These are phyloP conservation scores for Mortierella hygrophila DNA, from an alignment of 192 early-diverging fungal species.

Conservation along the genomic window DNA sequence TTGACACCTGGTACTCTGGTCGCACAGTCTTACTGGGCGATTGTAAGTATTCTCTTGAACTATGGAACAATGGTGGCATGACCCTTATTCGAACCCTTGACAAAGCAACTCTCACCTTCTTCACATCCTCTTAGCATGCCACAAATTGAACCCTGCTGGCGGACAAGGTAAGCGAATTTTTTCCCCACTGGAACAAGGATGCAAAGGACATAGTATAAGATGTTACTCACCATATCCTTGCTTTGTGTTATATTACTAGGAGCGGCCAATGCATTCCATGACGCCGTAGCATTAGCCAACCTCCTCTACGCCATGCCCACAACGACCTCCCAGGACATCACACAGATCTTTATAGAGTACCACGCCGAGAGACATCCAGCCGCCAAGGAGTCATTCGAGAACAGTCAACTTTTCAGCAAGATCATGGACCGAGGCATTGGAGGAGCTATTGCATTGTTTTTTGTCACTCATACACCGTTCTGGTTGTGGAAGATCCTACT, in stretches of 20 bases:
- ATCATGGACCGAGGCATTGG: background rate
- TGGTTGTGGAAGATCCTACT: background rate
- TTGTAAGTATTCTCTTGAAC: background rate
- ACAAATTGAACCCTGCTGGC: background rate
- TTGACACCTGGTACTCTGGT: conserved; percentile 12
- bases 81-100: too few species aligned
- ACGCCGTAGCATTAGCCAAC: background rate
- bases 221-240: background rate
- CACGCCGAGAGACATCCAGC: background rate
- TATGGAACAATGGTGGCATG: background rate
- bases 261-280: conserved; percentile 10
- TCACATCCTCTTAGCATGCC: background rate
- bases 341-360: background rate
- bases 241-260: background rate
- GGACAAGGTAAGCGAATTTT: background rate
- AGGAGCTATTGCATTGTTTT: background rate
- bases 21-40: conserved; percentile 1
- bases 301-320: background rate
- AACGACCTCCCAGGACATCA: background rate
- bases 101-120: too few species aligned
- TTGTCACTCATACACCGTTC: background rate
- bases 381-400: background rate
- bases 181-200: background rate
- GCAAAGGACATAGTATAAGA: too few species aligned
- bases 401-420: background rate